Evolutionary conservation across 1,284 basidiomycete species (phyloP).

Genomic region (Boletellus deceptivus): DNA sequence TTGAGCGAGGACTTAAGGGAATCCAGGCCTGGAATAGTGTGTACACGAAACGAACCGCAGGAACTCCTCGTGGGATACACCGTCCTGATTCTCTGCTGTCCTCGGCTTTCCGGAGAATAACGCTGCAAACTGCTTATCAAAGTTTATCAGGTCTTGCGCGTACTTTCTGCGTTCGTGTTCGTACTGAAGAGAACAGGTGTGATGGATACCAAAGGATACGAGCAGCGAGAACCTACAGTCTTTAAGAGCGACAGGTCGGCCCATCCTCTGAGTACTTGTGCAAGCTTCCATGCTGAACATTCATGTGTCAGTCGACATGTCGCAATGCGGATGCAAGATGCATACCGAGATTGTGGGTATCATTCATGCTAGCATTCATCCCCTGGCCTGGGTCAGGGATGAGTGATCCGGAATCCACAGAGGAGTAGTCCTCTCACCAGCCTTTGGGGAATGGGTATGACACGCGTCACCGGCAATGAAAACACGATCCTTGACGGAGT

Average conservation of each 20-base stretch:
- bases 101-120: slow-evolving; percentile 77
- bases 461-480: slow-evolving; percentile 83
- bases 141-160: slow-evolving; percentile 77
- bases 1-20: not conserved
- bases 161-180: slow-evolving; percentile 71
- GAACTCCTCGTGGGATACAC: slow-evolving; percentile 68
- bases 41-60: slow-evolving; percentile 41
- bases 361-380: slow-evolving; percentile 80
- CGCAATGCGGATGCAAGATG: not conserved
- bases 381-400: slow-evolving; percentile 43
- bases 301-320: not conserved
- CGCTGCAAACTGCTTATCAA: slow-evolving; percentile 73
- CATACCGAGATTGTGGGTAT: slow-evolving; percentile 72
- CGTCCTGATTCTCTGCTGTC: slow-evolving; percentile 53
- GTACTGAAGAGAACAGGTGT: slow-evolving; percentile 45
- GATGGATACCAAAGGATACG: not conserved
- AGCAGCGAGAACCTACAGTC: slow-evolving; percentile 50
- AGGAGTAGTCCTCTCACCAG: slow-evolving; percentile 39
- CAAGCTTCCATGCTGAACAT: slow-evolving; percentile 68
- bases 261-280: slow-evolving; percentile 69
- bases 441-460: slow-evolving; percentile 83
- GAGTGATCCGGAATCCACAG: not conserved
- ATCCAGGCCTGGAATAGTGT: not conserved
- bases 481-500: slow-evolving; percentile 64
- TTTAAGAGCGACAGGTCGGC: slow-evolving; percentile 63